A percentile compares a stretch with the other conserved stretches of the same genome.
These are phyloP conservation scores for Samsoniella hepiali DNA, from an alignment of 2,329 filamentous ascomycete species.

Conservation along the genomic window DNA sequence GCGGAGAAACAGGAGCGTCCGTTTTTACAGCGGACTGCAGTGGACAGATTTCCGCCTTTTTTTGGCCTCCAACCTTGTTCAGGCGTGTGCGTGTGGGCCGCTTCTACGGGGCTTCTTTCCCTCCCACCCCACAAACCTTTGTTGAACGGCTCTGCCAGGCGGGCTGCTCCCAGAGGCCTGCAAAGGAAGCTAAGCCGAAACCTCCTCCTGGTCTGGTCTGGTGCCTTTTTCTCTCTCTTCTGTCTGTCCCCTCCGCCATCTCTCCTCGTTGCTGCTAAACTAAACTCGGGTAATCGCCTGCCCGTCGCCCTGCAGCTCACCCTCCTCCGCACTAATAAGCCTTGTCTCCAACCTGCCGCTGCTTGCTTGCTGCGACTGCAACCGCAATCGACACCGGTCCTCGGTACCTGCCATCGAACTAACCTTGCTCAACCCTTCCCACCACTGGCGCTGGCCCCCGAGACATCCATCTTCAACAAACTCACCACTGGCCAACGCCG, in stretches of 20 bases:
- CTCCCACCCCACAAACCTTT: not conserved
- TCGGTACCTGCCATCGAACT: not conserved
- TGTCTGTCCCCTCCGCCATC: not conserved
- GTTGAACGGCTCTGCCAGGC: not conserved
- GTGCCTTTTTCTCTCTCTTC: not conserved
- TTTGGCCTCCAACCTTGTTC: too few species aligned
- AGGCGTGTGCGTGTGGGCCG: not conserved
- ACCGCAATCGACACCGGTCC: not conserved
- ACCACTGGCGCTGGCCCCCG: not conserved
- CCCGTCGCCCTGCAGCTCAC: not conserved
- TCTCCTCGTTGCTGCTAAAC: not conserved
- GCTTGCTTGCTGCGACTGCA: not conserved
- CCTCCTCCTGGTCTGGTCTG: not conserved
- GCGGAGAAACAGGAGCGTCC: too few species aligned
- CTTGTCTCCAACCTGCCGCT: not conserved
- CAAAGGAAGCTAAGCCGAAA: not conserved
- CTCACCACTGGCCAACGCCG: not conserved
- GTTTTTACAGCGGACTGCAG: too few species aligned
- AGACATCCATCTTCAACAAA: constrained; percentile 13
- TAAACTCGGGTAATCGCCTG: not conserved
- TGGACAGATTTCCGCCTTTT: too few species aligned
- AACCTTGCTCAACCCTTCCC: not conserved
- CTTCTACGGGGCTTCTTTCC: constrained; percentile 2
- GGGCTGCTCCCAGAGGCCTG: not conserved
- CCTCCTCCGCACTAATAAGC: not conserved